A percentile compares a stretch with the other conserved stretches of the same genome.
Evolutionary conservation across 139 green algal species (phyloP).

Genomic region (Edaphochlamys debaryana): DNA sequence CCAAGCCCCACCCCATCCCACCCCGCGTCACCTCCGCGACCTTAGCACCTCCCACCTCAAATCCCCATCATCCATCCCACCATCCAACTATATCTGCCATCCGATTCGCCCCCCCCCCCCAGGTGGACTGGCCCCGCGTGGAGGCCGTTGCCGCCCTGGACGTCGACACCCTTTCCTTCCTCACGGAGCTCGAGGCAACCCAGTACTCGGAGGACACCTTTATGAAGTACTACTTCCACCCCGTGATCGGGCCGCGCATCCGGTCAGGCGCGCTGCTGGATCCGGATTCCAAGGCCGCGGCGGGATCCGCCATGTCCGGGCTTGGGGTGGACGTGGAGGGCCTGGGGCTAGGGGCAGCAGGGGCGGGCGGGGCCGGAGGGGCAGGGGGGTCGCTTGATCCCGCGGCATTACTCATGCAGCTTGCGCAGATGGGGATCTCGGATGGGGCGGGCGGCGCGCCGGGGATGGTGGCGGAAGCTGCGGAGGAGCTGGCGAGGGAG

Average conservation of each 20-base stretch:
- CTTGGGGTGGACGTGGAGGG: too few species aligned
- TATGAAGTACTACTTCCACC: constrained; percentile 43
- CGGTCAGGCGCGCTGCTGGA: constrained; percentile 10
- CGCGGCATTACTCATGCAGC: background rate
- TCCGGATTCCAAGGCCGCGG: background rate
- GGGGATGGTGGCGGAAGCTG: too few species aligned
- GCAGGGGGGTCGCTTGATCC: background rate
- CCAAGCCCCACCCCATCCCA: too few species aligned
- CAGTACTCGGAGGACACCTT: constrained; percentile 11
- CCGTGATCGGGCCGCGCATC: constrained; percentile 31
- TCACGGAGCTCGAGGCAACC: constrained; percentile 22
- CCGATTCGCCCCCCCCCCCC: too few species aligned
- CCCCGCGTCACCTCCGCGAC: too few species aligned
- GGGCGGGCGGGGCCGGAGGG: background rate
- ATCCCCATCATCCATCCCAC: too few species aligned
- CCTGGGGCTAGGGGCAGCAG: too few species aligned
- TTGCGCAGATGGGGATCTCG: too few species aligned
- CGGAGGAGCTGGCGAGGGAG: too few species aligned
- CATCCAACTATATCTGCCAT: too few species aligned
- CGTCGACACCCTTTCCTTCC: background rate
- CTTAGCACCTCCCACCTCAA: too few species aligned
- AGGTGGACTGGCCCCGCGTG: constrained; percentile 8
- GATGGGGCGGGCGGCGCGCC: too few species aligned
- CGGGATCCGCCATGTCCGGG: background rate
- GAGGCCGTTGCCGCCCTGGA: constrained; percentile 19